Evolutionary conservation across 805 yeast species (phyloP).

Genomic region (Nakazawaea sp.): DNA sequence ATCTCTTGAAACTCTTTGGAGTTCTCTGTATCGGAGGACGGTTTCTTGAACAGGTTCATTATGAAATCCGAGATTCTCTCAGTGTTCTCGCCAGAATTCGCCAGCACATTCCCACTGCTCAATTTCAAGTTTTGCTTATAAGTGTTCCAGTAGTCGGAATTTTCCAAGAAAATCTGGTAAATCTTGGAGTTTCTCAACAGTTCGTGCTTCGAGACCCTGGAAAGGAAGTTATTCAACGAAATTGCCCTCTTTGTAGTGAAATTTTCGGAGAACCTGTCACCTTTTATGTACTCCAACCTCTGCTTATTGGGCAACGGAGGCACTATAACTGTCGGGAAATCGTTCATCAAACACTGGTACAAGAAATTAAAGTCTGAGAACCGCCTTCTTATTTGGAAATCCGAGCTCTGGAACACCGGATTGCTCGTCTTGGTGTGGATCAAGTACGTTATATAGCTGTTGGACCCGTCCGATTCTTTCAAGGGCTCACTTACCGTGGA

Average conservation of each 20-base stretch:
- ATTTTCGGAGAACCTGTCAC: conserved; percentile 82
- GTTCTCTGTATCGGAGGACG: conserved; percentile 43
- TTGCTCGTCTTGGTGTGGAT: conserved; percentile 58
- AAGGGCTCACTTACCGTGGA: conserved; percentile 51
- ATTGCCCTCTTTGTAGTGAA: conserved; percentile 80
- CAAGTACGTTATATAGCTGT: conserved; percentile 69
- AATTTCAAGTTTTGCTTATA: conserved; percentile 45
- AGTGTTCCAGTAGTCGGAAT: conserved; percentile 62
- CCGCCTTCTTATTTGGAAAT: conserved; percentile 62
- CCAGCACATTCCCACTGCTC: conserved; percentile 1
- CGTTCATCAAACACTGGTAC: conserved; percentile 66
- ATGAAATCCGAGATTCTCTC: conserved; percentile 88
- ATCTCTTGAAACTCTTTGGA: conserved; percentile 78
- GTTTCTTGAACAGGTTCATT: conserved; percentile 88
- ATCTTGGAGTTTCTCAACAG: conserved; percentile 61
- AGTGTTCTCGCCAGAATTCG: conserved; percentile 30
- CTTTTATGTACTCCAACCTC: conserved; percentile 85
- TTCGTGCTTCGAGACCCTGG: conserved; percentile 71
- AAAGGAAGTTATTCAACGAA: conserved; percentile 70
- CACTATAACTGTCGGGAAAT: conserved; percentile 76
- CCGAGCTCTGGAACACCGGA: conserved; percentile 42
- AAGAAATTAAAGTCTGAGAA: conserved; percentile 82
- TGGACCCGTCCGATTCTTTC: conserved; percentile 68
- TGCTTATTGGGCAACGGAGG: conserved; percentile 95
- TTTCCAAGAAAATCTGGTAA: conserved; percentile 64